Evolutionary conservation across 345 rosid genomes (phyloP), one percentile per base, ranked within the genome.

Genomic region (Turritis glabra): DNA sequence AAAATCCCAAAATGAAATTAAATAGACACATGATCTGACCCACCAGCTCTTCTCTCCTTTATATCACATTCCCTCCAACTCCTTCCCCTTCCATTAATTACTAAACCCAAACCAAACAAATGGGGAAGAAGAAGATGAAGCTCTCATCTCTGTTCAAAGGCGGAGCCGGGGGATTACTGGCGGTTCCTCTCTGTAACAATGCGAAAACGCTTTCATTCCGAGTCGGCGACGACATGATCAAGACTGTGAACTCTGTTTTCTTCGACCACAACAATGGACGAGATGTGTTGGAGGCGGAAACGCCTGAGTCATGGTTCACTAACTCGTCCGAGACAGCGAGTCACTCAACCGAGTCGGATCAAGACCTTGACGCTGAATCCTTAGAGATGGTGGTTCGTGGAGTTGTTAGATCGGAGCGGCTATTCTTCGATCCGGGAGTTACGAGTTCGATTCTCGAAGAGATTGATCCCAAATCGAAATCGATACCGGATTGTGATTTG

Each of bases 131-230:
- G 73, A 84, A 82, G 76, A 85, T 75, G 89, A 86, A 74, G 69
- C 73, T 86, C 25, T 77, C 88, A 22, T 74, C 88, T 50, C 71
- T 89, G 5, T 89, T 86, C 77, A 83, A 66, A 73, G 50, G 30
- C 71, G 79, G 79, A 48, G 82, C 56, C 19, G 69, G 71, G 0
- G 73, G 58, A 4, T 75, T 50, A 2, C 72, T 85, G 26, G 72
- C 89, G 53, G 74, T 89, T 85, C 93, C 84, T 86, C 67, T 88
- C 88, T 93, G 98, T 79, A 82, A 80, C 48, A 77, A 89, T 48
- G 92, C 97, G 3, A 88, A 79, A 77, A 93, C 94, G 6, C 78
- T 74, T 3, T 93, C 98, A 0, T 93, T 91, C 76, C 76, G 97
- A 33, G 84, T 76, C 19, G 80, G 72, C 0, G 85, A 82, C 40